These are phyloP conservation scores for Globisporangium splendens DNA, from an alignment of 352 stramenopile genomes.

Conservation along the genomic window DNA sequence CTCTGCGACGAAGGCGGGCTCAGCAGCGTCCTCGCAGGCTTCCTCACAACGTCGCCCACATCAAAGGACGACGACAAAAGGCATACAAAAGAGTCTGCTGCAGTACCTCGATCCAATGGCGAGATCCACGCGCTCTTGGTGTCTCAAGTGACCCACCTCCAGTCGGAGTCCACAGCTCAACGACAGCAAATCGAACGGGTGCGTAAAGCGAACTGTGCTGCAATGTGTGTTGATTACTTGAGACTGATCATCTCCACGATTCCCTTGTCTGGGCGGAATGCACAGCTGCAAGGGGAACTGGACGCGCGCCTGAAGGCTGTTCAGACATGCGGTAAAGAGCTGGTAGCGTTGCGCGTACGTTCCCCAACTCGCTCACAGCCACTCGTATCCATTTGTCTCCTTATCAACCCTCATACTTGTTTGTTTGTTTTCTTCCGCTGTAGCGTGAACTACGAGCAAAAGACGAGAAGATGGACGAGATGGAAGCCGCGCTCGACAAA, in stretches of 20 bases:
- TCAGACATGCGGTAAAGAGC: slow-evolving; percentile 54
- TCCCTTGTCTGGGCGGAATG: too few species aligned
- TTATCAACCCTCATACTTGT: neutral
- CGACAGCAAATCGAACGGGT: slow-evolving; percentile 42
- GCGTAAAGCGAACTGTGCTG: slow-evolving; percentile 2
- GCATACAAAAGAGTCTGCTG: neutral
- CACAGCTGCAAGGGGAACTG: slow-evolving; percentile 57
- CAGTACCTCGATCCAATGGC: neutral
- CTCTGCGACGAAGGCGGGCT: slow-evolving; percentile 74
- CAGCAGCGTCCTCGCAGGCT: slow-evolving; percentile 37
- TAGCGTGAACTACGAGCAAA: slow-evolving; percentile 50
- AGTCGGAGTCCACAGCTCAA: slow-evolving; percentile 44
- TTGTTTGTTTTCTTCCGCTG: neutral
- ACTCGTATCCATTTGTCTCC: neutral
- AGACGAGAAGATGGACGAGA: slow-evolving; percentile 35
- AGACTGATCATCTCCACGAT: too few species aligned
- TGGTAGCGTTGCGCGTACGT: slow-evolving; percentile 52
- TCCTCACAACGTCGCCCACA: slow-evolving; percentile 17
- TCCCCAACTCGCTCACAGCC: too few species aligned
- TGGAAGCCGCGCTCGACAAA: slow-evolving; percentile 26
- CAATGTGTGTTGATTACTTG: neutral
- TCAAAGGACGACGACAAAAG: neutral
- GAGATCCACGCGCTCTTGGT: slow-evolving; percentile 21
- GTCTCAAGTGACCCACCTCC: slow-evolving; percentile 44
- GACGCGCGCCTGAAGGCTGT: slow-evolving; percentile 52